Evolutionary conservation across 179 eudicot species (phyloP).

Genomic region (Patellifolia procumbens): DNA sequence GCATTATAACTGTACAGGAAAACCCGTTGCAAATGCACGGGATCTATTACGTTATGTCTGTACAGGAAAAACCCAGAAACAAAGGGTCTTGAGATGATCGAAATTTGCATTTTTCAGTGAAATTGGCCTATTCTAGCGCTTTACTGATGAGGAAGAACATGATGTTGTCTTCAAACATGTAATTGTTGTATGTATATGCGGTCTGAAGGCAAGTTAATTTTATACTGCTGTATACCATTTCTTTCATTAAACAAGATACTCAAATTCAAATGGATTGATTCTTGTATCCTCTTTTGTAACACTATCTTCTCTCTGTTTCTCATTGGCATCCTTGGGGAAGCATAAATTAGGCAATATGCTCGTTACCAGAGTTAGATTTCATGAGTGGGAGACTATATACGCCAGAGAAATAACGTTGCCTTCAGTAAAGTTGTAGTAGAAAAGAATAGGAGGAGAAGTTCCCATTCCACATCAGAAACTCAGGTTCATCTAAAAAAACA

Average conservation of each 20-base stretch:
- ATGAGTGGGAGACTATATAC: too few relatives aligned
- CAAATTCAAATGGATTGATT: not conserved
- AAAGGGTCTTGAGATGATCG: not conserved
- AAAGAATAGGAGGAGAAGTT: too few relatives aligned
- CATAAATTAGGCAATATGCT: too few relatives aligned
- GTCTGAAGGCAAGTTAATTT: too few relatives aligned
- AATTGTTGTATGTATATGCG: not conserved
- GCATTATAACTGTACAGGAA: slow-evolving; percentile 6
- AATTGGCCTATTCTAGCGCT: not conserved
- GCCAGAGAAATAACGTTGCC: too few relatives aligned
- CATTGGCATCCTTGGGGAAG: too few relatives aligned
- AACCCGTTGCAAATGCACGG: not conserved
- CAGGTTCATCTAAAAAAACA: too few relatives aligned
- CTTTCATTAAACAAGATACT: not conserved
- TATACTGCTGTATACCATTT: slow-evolving; percentile 5
- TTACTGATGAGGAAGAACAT: not conserved
- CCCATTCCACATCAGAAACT: too few relatives aligned
- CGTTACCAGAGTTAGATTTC: too few relatives aligned
- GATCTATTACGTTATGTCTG: not conserved
- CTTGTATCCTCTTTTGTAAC: too few relatives aligned
- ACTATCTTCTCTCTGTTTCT: too few relatives aligned
- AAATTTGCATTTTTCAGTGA: not conserved
- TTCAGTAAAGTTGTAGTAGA: too few relatives aligned
- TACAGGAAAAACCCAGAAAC: slow-evolving; percentile 3
- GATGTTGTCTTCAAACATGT: not conserved